Percentiles rank a stretch among this genome's conserved stretches.
These are phyloP conservation scores for Xerocomellus amylosporus DNA, from an alignment of 768 basidiomycete species.

Conservation along the genomic window DNA sequence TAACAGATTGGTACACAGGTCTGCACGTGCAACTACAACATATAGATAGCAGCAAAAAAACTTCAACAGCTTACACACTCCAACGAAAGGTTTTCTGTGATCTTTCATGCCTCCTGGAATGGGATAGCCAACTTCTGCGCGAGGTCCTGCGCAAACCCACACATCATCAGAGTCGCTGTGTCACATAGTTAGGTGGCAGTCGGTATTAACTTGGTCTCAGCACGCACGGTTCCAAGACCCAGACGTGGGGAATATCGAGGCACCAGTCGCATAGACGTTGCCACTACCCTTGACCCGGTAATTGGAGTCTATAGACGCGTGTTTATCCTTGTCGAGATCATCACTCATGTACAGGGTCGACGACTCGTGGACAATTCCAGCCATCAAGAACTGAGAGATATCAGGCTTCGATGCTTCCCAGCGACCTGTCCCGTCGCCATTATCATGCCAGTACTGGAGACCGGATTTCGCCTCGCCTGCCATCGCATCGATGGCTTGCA, in stretches of 20 bases:
- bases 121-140: neutral
- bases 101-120: too few species aligned
- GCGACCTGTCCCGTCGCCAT: neutral
- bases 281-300: slow-evolving; percentile 12
- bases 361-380: slow-evolving; percentile 3
- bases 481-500: neutral
- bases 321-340: neutral
- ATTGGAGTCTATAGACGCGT: slow-evolving; percentile 11
- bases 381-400: neutral
- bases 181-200: neutral
- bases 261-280: slow-evolving; percentile 22
- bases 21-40: too few species aligned
- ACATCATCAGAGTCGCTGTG: slow-evolving; percentile 12
- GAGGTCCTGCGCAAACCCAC: slow-evolving; percentile 15
- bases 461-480: neutral
- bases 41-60: too few species aligned
- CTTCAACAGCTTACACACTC: too few species aligned
- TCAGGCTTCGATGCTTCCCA: neutral
- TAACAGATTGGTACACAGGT: too few species aligned
- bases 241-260: slow-evolving; percentile 16
- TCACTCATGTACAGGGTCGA: slow-evolving; percentile 13
- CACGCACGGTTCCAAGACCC: slow-evolving; percentile 19
- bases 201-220: neutral
- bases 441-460: slow-evolving; percentile 9
- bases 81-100: too few species aligned